Conservation (phyloP, 176 grass and related monocot genomes). For the Chrysopogon serrulatus region DNA sequence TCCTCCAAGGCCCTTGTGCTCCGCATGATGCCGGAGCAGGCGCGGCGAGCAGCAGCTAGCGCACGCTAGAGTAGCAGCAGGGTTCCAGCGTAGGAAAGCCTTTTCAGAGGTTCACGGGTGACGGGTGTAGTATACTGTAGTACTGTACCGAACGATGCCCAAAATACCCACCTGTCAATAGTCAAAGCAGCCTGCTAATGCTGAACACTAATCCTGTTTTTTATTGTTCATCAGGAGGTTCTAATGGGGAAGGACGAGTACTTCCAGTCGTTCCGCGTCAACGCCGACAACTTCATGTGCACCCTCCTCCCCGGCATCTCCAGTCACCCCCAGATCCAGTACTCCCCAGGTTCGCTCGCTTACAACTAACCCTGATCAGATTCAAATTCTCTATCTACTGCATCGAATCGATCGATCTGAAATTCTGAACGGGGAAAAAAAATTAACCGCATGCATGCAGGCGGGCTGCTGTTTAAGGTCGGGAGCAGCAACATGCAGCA, state of each 20-base stretch:
- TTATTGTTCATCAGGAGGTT: constrained; percentile 51
- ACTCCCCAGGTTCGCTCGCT: constrained; percentile 18
- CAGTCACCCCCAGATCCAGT: constrained; percentile 48
- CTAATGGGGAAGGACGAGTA: constrained; percentile 61
- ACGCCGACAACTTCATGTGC: constrained; percentile 49
- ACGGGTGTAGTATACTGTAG: no score
- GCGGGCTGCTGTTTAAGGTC: constrained; percentile 75
- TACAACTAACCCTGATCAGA: background rate
- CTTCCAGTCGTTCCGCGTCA: constrained; percentile 46
- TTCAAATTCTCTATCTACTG: background rate
- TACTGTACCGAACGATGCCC: background rate
- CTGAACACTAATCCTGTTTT: background rate
- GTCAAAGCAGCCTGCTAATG: background rate
- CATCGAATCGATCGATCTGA: background rate
- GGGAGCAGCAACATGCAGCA: constrained; percentile 99
- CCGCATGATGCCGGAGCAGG: constrained; percentile 16
- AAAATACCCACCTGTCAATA: background rate
- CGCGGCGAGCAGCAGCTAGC: background rate
- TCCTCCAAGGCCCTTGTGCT: constrained; percentile 24
- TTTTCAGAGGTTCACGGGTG: constrained; percentile 24
- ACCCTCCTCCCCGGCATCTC: constrained; percentile 50
- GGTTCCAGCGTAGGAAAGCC: background rate
- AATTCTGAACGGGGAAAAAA: no score
- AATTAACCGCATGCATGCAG: background rate
- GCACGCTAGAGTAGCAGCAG: background rate